These are phyloP conservation scores for Remersonia thermophila DNA, from an alignment of 2,329 filamentous ascomycete genomes.

Conservation along the genomic window DNA sequence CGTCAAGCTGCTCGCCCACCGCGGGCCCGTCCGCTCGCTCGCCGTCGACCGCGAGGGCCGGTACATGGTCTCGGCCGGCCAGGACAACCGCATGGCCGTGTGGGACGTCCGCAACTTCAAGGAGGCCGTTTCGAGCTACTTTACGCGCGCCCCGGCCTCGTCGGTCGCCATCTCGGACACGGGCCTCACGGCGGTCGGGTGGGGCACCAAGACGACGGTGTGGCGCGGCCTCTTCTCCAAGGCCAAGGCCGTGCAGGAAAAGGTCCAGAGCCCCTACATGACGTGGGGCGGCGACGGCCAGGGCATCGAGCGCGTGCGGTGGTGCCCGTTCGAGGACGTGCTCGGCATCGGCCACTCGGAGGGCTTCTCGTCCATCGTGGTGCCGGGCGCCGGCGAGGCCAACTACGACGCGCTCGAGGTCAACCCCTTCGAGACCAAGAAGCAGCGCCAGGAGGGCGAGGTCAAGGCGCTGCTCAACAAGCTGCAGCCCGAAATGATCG, in stretches of 20 bases:
- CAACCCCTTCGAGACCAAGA: slow-evolving; percentile 89
- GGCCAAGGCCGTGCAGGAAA: slow-evolving; percentile 55
- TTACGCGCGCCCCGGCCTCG: slow-evolving; percentile 67
- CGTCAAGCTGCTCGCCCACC: slow-evolving; percentile 83
- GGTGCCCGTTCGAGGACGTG: slow-evolving; percentile 93
- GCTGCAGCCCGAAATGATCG: slow-evolving; percentile 93
- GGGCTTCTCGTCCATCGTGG: slow-evolving; percentile 80
- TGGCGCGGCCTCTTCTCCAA: slow-evolving; percentile 87
- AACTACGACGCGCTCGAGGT: slow-evolving; percentile 90
- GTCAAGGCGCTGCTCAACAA: slow-evolving; percentile 88
- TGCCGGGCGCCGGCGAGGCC: slow-evolving; percentile 90
- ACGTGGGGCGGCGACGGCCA: slow-evolving; percentile 80
- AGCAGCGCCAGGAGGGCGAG: slow-evolving; percentile 86
- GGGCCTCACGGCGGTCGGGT: slow-evolving; percentile 77
- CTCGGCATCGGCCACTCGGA: slow-evolving; percentile 73
- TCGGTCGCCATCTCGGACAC: slow-evolving; percentile 82
- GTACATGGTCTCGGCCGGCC: slow-evolving; percentile 91
- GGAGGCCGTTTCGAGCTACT: slow-evolving; percentile 74
- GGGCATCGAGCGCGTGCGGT: slow-evolving; percentile 66
- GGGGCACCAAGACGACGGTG: slow-evolving; percentile 77
- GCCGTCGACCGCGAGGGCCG: slow-evolving; percentile 80
- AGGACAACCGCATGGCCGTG: slow-evolving; percentile 83
- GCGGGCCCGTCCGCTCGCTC: slow-evolving; percentile 74
- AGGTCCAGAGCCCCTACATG: slow-evolving; percentile 84
- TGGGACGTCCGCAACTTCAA: slow-evolving; percentile 95